Percentiles rank a stretch among this genome's conserved stretches.
phyloP scores from a whole-genome alignment of 1,139 yeast genomes.

The Taphrina deformans region DNA sequence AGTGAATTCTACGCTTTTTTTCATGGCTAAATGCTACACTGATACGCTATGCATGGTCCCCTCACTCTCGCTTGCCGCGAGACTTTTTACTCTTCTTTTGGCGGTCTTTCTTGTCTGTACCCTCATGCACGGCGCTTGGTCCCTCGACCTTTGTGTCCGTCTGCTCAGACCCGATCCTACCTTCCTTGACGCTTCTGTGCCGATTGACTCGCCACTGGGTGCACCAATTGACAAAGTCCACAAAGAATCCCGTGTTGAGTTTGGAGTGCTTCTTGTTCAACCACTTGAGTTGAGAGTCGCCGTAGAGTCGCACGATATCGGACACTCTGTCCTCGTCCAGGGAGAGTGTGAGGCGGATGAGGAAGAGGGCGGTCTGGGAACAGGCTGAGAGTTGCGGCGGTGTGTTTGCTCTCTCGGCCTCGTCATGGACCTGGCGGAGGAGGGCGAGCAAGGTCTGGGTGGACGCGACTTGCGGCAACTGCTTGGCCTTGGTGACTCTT shows the following conservation, averaged over 20 bases:
- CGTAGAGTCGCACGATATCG: conserved; percentile 57
- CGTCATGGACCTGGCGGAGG: conserved; percentile 47
- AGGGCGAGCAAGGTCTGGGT: conserved; percentile 35
- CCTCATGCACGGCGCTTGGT: neutral
- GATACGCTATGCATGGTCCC: neutral
- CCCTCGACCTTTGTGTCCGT: neutral
- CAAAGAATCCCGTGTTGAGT: conserved; percentile 62
- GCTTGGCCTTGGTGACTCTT: conserved; percentile 48
- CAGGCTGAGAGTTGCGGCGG: conserved; percentile 59
- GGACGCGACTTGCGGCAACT: neutral
- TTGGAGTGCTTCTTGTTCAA: conserved; percentile 52
- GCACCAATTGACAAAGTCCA: conserved; percentile 77
- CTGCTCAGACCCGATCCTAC: neutral
- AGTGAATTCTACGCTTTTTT: no score
- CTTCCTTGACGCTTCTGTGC: neutral
- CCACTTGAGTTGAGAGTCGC: conserved; percentile 62
- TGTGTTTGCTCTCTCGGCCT: conserved; percentile 51
- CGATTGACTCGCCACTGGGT: conserved; percentile 25
- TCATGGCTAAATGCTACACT: neutral
- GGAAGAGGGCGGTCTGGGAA: conserved; percentile 62
- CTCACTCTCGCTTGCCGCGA: neutral
- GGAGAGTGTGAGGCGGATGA: conserved; percentile 57
- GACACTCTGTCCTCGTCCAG: conserved; percentile 35
- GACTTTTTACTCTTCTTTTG: neutral
- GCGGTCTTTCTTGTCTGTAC: neutral